Base-by-base conservation (phyloP, 805 yeast species). In the Hanseniaspora clermontiae region DNA sequence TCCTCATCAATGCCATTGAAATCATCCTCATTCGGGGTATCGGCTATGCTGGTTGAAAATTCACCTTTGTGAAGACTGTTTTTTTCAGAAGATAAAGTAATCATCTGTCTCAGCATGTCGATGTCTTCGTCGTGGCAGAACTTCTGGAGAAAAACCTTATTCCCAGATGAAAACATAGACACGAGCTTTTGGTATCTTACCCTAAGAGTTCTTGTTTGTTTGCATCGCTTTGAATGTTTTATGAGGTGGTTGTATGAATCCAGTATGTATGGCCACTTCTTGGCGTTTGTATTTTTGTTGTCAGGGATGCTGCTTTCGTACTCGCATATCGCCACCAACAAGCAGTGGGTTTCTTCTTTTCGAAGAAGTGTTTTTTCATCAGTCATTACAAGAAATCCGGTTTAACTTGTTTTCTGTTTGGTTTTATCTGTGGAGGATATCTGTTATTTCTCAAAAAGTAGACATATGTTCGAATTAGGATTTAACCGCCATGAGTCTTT, bases 151-250 rank as follows among this genome's bases (percentile, higher is more conserved):
- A 2, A 50, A 43, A 4, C 47, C 51, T 15, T 57, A 49, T 43
- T 61, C 59, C 14, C 51, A 43, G 20, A 53, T 37, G 36, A 62
- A 51, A 42, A 27, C 5, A 60, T 29, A 7, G 57, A 63, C 36
- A 59, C 59, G 43, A 68, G 43, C 55, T 63, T 65, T 17, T 64
- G 65, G 43, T 66, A 67, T 40, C 67, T 60, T 9, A 59, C 63
- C 59, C 62, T 64, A 32, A 68, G 38, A 3, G 70, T 67, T 31
- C 71, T 62, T 31, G 61, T 61, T 51, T 68, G 71, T 38, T 63
- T 63, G 39, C 65, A 66, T 19, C 31, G 19, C 19, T 38, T 46
- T 9, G 57, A 57, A 11, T 60, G 59, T 12, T 62, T 65, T 2
- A 66, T 61, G 14, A 45, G 49, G 2, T 43, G 17, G 58, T 67